A percentile compares a stretch with the other conserved stretches of the same genome.
These are phyloP conservation scores for Halenospora varia DNA, from an alignment of 495 filamentous ascomycete species.

Conservation along the genomic window DNA sequence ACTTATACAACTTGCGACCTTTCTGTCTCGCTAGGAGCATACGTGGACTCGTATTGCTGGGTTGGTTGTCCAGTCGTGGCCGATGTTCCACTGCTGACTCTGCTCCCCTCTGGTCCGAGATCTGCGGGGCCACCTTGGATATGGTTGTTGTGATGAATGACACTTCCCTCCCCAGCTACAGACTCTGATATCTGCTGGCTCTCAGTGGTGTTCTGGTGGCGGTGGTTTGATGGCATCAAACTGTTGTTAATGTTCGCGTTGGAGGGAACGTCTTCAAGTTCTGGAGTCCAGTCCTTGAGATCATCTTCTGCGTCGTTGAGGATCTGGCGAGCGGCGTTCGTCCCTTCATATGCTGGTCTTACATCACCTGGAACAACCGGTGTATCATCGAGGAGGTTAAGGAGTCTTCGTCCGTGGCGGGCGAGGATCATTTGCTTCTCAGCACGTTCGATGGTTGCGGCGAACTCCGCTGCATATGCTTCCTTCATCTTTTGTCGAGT, in stretches of 20 bases:
- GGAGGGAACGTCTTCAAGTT: conserved; percentile 22
- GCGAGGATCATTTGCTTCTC: conserved; percentile 96
- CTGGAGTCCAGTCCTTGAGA: conserved; percentile 61
- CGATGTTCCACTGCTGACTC: conserved; percentile 21
- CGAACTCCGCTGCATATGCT: conserved; percentile 81
- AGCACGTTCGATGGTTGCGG: conserved; percentile 86
- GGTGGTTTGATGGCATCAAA: conserved; percentile 18
- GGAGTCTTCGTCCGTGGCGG: conserved; percentile 76
- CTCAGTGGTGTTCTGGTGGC: neutral
- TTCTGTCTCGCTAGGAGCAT: conserved; percentile 14
- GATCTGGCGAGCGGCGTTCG: conserved; percentile 65
- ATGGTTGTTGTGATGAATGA: conserved; percentile 2
- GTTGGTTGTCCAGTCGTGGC: conserved; percentile 13
- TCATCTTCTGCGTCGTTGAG: conserved; percentile 93
- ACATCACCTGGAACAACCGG: conserved; percentile 84
- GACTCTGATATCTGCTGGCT: neutral
- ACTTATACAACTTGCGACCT: neutral
- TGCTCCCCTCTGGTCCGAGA: conserved; percentile 7
- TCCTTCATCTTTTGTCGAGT: conserved; percentile 92
- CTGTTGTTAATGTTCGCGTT: conserved; percentile 13
- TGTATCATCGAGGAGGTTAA: conserved; percentile 87
- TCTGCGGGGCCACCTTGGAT: conserved; percentile 1
- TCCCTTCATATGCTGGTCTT: conserved; percentile 59
- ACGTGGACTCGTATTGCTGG: neutral
- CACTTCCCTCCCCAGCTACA: conserved; percentile 7